These are phyloP conservation scores for Aureobasidium sp. DNA, from an alignment of 2,329 filamentous ascomycete genomes.

Conservation along the genomic window DNA sequence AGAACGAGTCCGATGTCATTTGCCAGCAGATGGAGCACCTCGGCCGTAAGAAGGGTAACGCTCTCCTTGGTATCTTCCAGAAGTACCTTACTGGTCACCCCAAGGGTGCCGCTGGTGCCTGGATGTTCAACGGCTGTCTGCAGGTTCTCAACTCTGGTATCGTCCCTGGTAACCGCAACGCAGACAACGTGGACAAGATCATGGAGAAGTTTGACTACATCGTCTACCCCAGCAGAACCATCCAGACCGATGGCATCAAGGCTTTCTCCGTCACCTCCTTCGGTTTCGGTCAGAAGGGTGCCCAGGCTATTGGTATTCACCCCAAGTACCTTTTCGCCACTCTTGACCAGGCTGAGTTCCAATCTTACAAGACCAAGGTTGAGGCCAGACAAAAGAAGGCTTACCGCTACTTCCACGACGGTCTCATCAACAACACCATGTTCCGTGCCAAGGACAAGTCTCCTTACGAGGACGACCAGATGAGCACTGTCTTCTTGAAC, in stretches of 20 bases:
- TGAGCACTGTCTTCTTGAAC: slow-evolving; percentile 84
- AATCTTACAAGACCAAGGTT: slow-evolving; percentile 77
- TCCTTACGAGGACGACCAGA: slow-evolving; percentile 82
- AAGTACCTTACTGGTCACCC: slow-evolving; percentile 98
- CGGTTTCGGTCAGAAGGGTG: slow-evolving; percentile 97
- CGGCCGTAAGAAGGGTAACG: slow-evolving; percentile 92
- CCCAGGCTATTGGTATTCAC: slow-evolving; percentile 93
- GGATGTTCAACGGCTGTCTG: slow-evolving; percentile 98
- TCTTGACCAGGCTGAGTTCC: slow-evolving; percentile 78
- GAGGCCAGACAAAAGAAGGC: slow-evolving; percentile 94
- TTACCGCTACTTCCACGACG: slow-evolving; percentile 97
- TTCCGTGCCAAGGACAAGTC: slow-evolving; percentile 92
- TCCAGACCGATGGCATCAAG: slow-evolving; percentile 97
- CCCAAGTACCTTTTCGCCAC: slow-evolving; percentile 91
- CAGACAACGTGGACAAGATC: slow-evolving; percentile 89
- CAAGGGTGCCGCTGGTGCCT: slow-evolving; percentile 97
- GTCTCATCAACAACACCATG: slow-evolving; percentile 93
- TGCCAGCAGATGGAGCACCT: slow-evolving; percentile 94
- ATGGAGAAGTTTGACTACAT: slow-evolving; percentile 99
- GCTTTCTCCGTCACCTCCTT: slow-evolving; percentile 98
- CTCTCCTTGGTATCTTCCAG: slow-evolving; percentile 94
- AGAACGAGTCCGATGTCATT: slow-evolving; percentile 97
- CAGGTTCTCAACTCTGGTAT: slow-evolving; percentile 91
- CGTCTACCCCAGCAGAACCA: slow-evolving; percentile 86
- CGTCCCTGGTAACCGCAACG: slow-evolving; percentile 94